These are phyloP conservation scores for Vicia sativa DNA, from an alignment of 306 rosid genomes.

Conservation along the genomic window DNA sequence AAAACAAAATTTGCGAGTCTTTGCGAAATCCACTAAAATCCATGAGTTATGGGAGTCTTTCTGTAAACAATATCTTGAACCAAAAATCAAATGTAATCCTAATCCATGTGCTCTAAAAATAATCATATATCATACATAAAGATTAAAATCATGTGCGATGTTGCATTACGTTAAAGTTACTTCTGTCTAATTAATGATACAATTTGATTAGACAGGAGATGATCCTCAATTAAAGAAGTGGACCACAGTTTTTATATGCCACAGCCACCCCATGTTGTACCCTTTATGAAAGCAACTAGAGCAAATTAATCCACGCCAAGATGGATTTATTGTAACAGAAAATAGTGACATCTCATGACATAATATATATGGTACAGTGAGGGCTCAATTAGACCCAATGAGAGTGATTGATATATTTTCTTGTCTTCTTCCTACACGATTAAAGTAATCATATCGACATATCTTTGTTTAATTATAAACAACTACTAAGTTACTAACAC, in stretches of 20 bases:
- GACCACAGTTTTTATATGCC: constrained; percentile 34
- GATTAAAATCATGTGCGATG: no score
- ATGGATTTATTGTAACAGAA: neutral
- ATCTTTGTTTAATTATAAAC: neutral
- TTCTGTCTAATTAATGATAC: neutral
- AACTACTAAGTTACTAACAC: neutral
- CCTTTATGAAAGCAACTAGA: constrained; percentile 11
- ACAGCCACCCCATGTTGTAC: neutral
- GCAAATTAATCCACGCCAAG: constrained; percentile 10
- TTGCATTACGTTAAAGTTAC: constrained; percentile 4
- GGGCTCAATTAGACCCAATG: neutral
- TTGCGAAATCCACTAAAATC: no score
- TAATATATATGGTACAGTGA: neutral
- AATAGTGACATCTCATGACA: neutral
- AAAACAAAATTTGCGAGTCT: no score
- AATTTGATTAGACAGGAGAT: constrained; percentile 20
- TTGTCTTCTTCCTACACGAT: neutral
- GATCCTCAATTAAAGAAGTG: constrained; percentile 37
- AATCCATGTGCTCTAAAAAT: no score
- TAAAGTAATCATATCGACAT: neutral
- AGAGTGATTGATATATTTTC: neutral
- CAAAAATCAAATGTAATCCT: no score
- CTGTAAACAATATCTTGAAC: no score
- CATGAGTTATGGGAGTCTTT: no score
- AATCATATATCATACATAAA: no score